These are phyloP conservation scores for Aegilops speltoides DNA, from an alignment of 176 grass and related monocot genomes.

Conservation along the genomic window DNA sequence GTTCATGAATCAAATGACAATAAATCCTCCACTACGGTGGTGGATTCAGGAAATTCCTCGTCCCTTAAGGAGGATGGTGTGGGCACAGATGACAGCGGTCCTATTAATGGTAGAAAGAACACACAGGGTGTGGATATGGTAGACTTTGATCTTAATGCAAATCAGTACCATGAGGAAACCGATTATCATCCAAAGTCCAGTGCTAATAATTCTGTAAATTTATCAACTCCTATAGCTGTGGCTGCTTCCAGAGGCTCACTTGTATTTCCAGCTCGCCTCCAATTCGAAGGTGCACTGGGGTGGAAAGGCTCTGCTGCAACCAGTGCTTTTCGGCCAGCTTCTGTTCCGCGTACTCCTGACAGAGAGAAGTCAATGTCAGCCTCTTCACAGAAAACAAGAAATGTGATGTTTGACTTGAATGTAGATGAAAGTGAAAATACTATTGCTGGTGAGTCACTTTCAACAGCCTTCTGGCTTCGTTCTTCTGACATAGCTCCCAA, in stretches of 20 bases:
- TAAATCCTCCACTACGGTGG: conserved; percentile 43
- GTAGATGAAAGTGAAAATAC: conserved; percentile 47
- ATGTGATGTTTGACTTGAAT: conserved; percentile 53
- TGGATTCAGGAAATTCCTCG: conserved; percentile 50
- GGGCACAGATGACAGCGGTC: conserved; percentile 45
- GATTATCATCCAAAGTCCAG: conserved; percentile 29
- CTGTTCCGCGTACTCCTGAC: conserved; percentile 40
- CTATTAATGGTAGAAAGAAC: neutral
- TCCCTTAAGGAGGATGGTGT: conserved; percentile 60
- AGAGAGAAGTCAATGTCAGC: conserved; percentile 33
- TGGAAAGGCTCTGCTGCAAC: conserved; percentile 82
- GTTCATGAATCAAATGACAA: conserved; percentile 27
- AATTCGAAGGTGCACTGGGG: conserved; percentile 8
- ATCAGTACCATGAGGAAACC: conserved; percentile 33
- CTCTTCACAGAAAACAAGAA: conserved; percentile 48
- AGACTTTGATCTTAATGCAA: conserved; percentile 61
- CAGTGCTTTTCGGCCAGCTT: conserved; percentile 69
- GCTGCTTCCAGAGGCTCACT: conserved; percentile 61
- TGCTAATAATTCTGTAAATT: conserved; percentile 35
- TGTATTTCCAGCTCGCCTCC: conserved; percentile 40
- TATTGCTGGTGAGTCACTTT: conserved; percentile 33
- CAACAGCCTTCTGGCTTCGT: conserved; percentile 26
- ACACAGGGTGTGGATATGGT: conserved; percentile 22
- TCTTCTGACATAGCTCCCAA: conserved; percentile 31
- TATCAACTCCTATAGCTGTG: conserved; percentile 66